Conservation (phyloP, 2,329 filamentous ascomycete species). For the Orbilia blumenaviensis region DNA sequence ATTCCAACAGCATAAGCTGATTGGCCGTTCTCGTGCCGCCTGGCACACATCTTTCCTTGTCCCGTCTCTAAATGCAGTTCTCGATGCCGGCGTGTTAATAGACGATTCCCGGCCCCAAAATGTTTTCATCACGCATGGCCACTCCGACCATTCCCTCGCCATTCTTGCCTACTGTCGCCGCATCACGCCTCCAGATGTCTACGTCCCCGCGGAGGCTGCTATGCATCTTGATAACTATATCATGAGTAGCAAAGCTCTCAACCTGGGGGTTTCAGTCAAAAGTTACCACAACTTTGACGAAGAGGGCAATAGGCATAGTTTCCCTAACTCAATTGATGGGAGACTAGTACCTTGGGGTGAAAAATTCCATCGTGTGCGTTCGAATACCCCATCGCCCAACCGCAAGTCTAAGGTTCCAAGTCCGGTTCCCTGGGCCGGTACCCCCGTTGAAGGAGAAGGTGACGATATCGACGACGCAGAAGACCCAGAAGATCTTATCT, state of each 20-base stretch:
- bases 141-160: conserved; percentile 64
- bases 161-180: conserved; percentile 63
- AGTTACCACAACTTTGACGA: conserved; percentile 42
- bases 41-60: conserved; percentile 67
- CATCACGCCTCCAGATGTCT: conserved; percentile 64
- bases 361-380: background rate
- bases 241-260: conserved; percentile 42
- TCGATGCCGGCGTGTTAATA: conserved; percentile 65
- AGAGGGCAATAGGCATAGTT: conserved; percentile 15
- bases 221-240: conserved; percentile 62
- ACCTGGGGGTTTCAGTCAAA: conserved; percentile 23
- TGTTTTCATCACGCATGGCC: conserved; percentile 66
- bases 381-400: conserved; percentile 21
- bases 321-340: background rate
- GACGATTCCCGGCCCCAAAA: conserved; percentile 65
- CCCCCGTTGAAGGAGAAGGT: conserved; percentile 60
- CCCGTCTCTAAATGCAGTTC: conserved; percentile 65
- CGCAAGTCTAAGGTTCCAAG: conserved; percentile 1
- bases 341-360: background rate
- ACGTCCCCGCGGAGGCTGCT: conserved; percentile 59
- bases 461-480: conserved; percentile 56
- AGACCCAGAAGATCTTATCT: conserved; percentile 12
- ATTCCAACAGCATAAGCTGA: conserved; percentile 59
- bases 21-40: conserved; percentile 65
- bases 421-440: conserved; percentile 55